A percentile compares a stretch with the other conserved stretches of the same genome.
phyloP scores from a whole-genome alignment of 257 asterid species.

The Nemophila menziesii region DNA sequence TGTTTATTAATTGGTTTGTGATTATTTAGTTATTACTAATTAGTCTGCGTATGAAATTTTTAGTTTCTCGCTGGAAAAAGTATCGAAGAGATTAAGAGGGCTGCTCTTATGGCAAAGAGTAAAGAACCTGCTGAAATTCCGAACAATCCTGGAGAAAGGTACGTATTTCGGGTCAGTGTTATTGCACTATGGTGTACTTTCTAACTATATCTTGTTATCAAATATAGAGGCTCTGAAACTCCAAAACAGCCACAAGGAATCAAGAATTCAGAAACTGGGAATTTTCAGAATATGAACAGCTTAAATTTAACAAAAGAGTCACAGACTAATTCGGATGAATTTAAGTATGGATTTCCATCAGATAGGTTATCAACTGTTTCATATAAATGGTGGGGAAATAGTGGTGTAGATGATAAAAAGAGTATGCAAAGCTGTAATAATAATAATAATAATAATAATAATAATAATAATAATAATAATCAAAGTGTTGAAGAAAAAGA shows the following conservation, averaged over 20 bases:
- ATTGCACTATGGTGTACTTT: conserved; percentile 17
- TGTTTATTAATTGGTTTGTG: not conserved
- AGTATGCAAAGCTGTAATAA: not conserved
- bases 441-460: conserved; percentile 3
- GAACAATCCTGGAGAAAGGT: conserved; percentile 22
- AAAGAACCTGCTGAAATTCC: conserved; percentile 25
- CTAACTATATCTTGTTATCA: not conserved
- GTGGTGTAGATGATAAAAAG: conserved; percentile 8
- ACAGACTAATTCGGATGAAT: conserved; percentile 37
- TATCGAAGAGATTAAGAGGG: conserved; percentile 55
- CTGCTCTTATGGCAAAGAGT: conserved; percentile 30
- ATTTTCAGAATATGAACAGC: conserved; percentile 16
- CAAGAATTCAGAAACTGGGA: conserved; percentile 22
- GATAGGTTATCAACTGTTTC: conserved; percentile 51
- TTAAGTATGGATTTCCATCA: conserved; percentile 69
- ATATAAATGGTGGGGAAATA: conserved; percentile 62
- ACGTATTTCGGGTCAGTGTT: conserved; percentile 12
- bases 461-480: conserved; percentile 2
- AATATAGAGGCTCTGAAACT: conserved; percentile 24
- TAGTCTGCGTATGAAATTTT: conserved; percentile 8
- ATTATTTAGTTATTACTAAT: not conserved
- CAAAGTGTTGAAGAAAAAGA: conserved; percentile 12
- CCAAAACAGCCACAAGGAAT: conserved; percentile 35
- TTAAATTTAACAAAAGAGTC: conserved; percentile 21
- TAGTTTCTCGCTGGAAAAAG: conserved; percentile 56